A percentile compares a stretch with the other conserved stretches of the same genome.
These are phyloP conservation scores for Lignosus rhinocerotis DNA, from an alignment of 1,284 basidiomycete genomes.

Conservation along the genomic window DNA sequence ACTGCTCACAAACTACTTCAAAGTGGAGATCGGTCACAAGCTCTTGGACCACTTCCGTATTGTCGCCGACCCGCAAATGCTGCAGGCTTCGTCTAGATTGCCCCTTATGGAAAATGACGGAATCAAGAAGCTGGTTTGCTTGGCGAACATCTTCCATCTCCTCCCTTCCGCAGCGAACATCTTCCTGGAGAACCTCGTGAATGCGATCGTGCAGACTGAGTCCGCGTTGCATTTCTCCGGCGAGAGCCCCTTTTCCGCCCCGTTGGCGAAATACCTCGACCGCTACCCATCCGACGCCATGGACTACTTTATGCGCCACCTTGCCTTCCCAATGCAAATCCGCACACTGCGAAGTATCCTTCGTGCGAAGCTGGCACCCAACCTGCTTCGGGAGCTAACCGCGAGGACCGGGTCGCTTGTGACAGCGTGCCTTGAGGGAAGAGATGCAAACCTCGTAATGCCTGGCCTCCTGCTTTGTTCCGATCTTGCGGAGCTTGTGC, in stretches of 20 bases:
- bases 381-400: conserved; percentile 74
- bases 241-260: conserved; percentile 92
- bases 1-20: conserved; percentile 98
- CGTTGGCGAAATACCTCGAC: conserved; percentile 89
- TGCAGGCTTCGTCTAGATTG: conserved; percentile 76
- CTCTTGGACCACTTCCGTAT: conserved; percentile 94
- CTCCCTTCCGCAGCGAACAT: conserved; percentile 91
- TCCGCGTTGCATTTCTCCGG: conserved; percentile 88
- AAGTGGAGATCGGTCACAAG: conserved; percentile 98
- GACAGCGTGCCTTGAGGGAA: conserved; percentile 55
- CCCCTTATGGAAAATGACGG: conserved; percentile 88
- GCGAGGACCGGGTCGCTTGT: conserved; percentile 67
- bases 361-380: conserved; percentile 74
- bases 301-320: conserved; percentile 81
- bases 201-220: conserved; percentile 93
- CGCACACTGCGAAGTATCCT: conserved; percentile 83
- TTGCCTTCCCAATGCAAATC: conserved; percentile 75
- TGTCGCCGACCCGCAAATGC: conserved; percentile 83
- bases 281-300: conserved; percentile 87
- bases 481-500: conserved; percentile 71
- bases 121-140: conserved; percentile 89
- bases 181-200: conserved; percentile 87
- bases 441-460: conserved; percentile 55
- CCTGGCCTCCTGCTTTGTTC: conserved; percentile 77
- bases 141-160: conserved; percentile 97